Conservation (phyloP, 306 rosid species). For the Cucumis sativus region DNA sequence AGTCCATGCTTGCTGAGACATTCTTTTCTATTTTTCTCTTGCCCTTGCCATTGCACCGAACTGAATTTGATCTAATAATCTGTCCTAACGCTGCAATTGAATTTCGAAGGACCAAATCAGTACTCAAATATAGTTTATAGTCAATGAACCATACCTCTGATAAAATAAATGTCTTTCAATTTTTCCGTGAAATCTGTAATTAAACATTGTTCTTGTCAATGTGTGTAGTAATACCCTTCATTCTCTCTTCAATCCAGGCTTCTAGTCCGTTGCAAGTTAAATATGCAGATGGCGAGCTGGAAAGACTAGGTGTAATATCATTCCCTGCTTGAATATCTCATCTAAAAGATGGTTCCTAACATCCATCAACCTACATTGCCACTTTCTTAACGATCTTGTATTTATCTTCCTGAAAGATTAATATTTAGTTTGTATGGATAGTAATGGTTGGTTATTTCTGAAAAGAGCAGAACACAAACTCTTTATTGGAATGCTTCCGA, state of each 20-base stretch:
- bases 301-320: constrained; percentile 70
- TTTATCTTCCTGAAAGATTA: neutral
- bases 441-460: constrained; percentile 13
- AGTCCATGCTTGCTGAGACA: constrained; percentile 21
- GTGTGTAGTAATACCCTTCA: constrained; percentile 15
- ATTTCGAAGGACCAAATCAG: neutral
- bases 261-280: constrained; percentile 99
- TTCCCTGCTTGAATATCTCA: constrained; percentile 9
- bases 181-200: constrained; percentile 13
- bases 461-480: constrained; percentile 76
- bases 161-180: neutral
- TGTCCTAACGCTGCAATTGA: neutral
- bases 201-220: constrained; percentile 14
- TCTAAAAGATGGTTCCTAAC: neutral
- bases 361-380: neutral
- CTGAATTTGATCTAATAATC: neutral
- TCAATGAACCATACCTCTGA: neutral
- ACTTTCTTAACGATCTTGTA: neutral
- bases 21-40: constrained; percentile 24
- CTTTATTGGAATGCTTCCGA: constrained; percentile 97
- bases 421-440: constrained; percentile 12
- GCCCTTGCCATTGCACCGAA: constrained; percentile 12
- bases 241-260: constrained; percentile 60
- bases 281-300: constrained; percentile 99
- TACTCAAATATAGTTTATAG: neutral